A percentile compares a stretch with the other conserved stretches of the same genome.
Conservation (phyloP, 768 basidiomycete genomes). For the Russula olivacea region DNA sequence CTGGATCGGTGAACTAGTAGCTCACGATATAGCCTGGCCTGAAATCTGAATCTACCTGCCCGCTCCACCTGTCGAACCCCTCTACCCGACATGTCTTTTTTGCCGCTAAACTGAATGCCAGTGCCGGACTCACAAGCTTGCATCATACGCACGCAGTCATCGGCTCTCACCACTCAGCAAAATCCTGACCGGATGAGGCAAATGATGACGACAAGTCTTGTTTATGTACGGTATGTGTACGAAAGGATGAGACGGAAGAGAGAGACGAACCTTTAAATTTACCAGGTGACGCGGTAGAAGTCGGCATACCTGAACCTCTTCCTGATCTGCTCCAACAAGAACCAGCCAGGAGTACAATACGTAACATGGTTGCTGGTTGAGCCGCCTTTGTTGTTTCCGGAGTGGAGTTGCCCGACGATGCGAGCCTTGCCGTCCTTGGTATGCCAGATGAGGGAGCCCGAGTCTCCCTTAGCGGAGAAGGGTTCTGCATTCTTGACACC, state of each 20-base stretch:
- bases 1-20: too few species aligned
- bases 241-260: constrained; percentile 3
- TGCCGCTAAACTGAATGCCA: too few species aligned
- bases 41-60: too few species aligned
- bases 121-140: too few species aligned
- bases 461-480: neutral
- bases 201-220: too few species aligned
- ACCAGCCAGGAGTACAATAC: constrained; percentile 1
- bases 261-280: neutral
- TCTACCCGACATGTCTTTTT: too few species aligned
- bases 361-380: constrained; percentile 2
- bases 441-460: constrained; percentile 3
- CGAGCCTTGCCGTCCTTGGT: neutral
- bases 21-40: too few species aligned
- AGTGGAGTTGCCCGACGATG: constrained; percentile 8
- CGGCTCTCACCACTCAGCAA: too few species aligned
- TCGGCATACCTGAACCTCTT: neutral
- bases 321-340: neutral
- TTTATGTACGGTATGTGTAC: too few species aligned
- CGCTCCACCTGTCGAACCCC: too few species aligned
- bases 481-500: neutral
- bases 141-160: too few species aligned
- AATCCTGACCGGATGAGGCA: too few species aligned
- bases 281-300: constrained; percentile 7
- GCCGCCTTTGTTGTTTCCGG: neutral